Conservation (phyloP, 345 rosid genomes). For the Rhodamnia rubescens region DNA sequence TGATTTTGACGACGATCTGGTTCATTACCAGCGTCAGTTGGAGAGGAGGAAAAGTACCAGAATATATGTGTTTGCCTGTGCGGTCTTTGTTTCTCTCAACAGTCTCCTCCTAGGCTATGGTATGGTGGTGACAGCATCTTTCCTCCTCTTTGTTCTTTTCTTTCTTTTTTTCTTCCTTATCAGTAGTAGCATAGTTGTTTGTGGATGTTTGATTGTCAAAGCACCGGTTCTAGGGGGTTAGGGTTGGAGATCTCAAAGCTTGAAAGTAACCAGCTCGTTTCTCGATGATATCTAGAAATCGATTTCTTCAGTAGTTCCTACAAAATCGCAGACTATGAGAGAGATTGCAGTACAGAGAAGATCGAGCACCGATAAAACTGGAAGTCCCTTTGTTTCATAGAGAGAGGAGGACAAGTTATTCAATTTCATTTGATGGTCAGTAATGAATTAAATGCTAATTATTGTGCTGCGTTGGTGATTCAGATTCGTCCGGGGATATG, state of each 20-base stretch:
- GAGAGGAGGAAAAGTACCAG: slow-evolving; percentile 13
- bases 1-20: slow-evolving; percentile 17
- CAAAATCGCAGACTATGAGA: not conserved
- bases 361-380: not conserved
- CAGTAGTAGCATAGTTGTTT: not conserved
- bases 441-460: not conserved
- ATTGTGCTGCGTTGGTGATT: not conserved
- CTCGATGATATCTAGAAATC: not conserved
- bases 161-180: not conserved
- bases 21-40: slow-evolving; percentile 12
- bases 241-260: not conserved
- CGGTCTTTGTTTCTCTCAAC: slow-evolving; percentile 75
- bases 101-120: slow-evolving; percentile 90
- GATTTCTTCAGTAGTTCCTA: not conserved
- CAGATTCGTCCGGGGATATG: not conserved
- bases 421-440: not conserved
- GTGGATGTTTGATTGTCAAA: not conserved
- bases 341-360: not conserved
- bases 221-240: not conserved
- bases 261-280: not conserved
- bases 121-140: slow-evolving; percentile 2
- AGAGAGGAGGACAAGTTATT: not conserved
- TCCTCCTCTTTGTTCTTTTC: not conserved
- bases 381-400: not conserved
- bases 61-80: slow-evolving; percentile 56